These are phyloP conservation scores for Paxillus involutus DNA, from an alignment of 768 basidiomycete species.

Conservation along the genomic window DNA sequence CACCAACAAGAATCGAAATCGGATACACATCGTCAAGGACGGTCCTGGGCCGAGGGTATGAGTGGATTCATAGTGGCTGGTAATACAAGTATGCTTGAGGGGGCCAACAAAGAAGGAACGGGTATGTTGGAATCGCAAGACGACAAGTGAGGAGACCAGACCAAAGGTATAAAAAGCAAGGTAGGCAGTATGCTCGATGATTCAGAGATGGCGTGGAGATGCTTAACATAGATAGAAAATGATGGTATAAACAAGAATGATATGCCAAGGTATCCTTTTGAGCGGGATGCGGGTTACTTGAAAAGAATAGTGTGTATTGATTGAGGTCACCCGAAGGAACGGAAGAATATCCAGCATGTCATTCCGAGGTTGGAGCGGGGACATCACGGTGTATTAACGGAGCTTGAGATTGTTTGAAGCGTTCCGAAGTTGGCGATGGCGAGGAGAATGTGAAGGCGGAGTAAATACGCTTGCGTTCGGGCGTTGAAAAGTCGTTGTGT, in stretches of 20 bases:
- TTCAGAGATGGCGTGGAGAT: constrained; percentile 27
- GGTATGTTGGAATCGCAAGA: constrained; percentile 27
- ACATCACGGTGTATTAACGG: constrained; percentile 28
- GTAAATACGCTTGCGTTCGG: constrained; percentile 71
- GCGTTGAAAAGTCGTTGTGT: constrained; percentile 67
- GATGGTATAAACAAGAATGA: constrained; percentile 32
- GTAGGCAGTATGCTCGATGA: constrained; percentile 20
- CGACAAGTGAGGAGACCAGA: constrained; percentile 30
- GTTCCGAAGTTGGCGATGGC: constrained; percentile 61
- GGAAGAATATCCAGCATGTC: background rate
- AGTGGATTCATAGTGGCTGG: constrained; percentile 33
- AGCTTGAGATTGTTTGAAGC: constrained; percentile 46
- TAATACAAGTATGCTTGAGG: constrained; percentile 31
- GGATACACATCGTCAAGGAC: constrained; percentile 1
- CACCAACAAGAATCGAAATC: background rate
- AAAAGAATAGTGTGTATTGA: constrained; percentile 2
- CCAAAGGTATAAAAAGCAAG: constrained; percentile 19
- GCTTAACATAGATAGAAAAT: constrained; percentile 30
- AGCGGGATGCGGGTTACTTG: constrained; percentile 4
- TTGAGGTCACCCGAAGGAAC: background rate
- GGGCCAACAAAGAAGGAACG: constrained; percentile 21
- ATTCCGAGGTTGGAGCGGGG: constrained; percentile 19
- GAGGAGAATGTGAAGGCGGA: constrained; percentile 78
- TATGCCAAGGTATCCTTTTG: constrained; percentile 30
- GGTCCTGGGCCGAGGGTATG: constrained; percentile 12